Base-by-base conservation (phyloP, 164 flowering plant genomes). In the Annona squamosa region DNA sequence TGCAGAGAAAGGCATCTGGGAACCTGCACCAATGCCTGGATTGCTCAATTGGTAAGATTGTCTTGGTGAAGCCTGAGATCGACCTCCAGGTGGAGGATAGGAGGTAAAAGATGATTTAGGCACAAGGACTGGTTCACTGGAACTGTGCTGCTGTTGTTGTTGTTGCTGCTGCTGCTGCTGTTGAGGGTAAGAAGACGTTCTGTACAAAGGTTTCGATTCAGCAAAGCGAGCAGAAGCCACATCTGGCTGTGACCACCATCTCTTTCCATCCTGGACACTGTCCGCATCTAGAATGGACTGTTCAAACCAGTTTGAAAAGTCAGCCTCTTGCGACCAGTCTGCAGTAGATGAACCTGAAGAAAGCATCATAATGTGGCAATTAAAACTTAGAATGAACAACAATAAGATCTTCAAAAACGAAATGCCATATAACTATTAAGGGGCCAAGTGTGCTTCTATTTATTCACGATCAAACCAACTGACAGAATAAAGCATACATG, bases 131-230 rank as follows among this genome's bases (percentile, higher is more conserved):
- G 96, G 91, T 73, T 93, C 98, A 76, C 88, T 89, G 42, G 86
- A 80, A 80, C 81, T 82, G 72, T 84, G 86, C 13, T 77, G 84
- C 46, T 76, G 84, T 37, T 62, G 87, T 26, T 76, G 87, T 76
- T 78, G 85, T 52, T 83, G 89, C 64, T 75, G 85, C 45, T 61
- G 84, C 18, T 62, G 87, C 19, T 76, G 87, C 77, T 78, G 85
- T 52, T 83, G 89, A 68, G 98, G 98, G 77, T 89, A 89, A 42
- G 98, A 86, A 6, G 98, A 86, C 67, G 98, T 84, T 83, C 98
- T 90, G 84, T 89, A 81, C 85, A 92, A 71, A 48, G 87, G 81
- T 71, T 88, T 87, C 67, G 87, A 59, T 48, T 89, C 94, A 9
- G 75, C 56, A 64, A 77, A 68, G 46, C 52, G 81, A 48, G 71